phyloP scores from a whole-genome alignment of 345 rosid species.

The Euphorbia peplus region DNA sequence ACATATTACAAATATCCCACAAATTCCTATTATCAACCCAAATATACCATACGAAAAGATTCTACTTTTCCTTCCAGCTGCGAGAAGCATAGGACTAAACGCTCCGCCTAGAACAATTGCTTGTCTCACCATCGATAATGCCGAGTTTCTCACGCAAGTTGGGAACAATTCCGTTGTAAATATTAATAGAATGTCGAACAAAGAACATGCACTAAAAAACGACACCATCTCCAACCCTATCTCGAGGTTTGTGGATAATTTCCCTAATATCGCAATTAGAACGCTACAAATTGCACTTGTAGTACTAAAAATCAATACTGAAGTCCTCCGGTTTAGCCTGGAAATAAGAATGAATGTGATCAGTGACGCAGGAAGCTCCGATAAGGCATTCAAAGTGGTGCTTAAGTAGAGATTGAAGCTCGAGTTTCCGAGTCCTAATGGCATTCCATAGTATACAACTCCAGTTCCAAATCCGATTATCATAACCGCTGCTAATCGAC shows the following conservation, averaged over 20 bases:
- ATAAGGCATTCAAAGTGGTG: constrained; percentile 55
- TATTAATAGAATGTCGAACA: constrained; percentile 38
- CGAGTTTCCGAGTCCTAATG: constrained; percentile 50
- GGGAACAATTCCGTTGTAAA: constrained; percentile 23
- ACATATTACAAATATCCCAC: constrained; percentile 46
- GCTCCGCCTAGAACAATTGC: constrained; percentile 8
- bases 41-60: constrained; percentile 53
- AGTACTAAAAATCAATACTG: constrained; percentile 34
- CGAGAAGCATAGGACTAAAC: constrained; percentile 10
- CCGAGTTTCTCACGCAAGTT: constrained; percentile 16
- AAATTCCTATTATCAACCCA: constrained; percentile 48
- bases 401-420: constrained; percentile 57
- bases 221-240: constrained; percentile 57
- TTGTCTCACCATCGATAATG: constrained; percentile 9
- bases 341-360: constrained; percentile 40
- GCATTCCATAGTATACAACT: constrained; percentile 72
- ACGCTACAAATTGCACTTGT: constrained; percentile 13
- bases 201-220: constrained; percentile 52
- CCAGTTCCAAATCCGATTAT: constrained; percentile 55
- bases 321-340: constrained; percentile 40
- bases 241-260: constrained; percentile 19
- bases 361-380: constrained; percentile 58
- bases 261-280: constrained; percentile 38
- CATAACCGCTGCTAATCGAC: constrained; percentile 39
- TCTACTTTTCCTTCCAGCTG: constrained; percentile 39